Conservation (phyloP, 2,329 filamentous ascomycete species). For the Clarireedia homoeocarpa region DNA sequence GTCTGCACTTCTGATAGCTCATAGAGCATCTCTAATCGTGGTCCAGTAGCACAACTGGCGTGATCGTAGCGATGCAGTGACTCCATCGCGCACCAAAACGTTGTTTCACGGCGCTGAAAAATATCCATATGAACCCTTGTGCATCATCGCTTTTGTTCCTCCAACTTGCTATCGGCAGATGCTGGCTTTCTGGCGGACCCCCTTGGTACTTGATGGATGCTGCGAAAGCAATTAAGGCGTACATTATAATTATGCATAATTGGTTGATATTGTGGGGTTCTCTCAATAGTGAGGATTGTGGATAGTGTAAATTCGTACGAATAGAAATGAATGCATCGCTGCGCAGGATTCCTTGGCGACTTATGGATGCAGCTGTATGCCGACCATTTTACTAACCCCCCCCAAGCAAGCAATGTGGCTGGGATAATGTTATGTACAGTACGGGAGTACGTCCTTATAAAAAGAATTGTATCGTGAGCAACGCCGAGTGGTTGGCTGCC, state of each 20-base stretch:
- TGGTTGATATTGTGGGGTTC: not conserved
- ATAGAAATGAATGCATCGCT: not conserved
- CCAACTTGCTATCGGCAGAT: not conserved
- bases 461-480: not conserved
- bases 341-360: not conserved
- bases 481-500: not conserved
- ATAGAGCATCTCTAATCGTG: not conserved
- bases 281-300: not conserved
- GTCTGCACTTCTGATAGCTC: no score
- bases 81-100: not conserved
- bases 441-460: not conserved
- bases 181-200: not conserved
- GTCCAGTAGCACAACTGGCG: not conserved
- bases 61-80: conserved; percentile 2
- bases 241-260: not conserved
- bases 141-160: not conserved
- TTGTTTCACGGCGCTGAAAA: conserved; percentile 17
- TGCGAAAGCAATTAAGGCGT: conserved; percentile 1
- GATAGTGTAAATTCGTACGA: not conserved
- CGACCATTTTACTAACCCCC: not conserved
- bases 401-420: not conserved
- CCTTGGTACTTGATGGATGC: conserved; percentile 3
- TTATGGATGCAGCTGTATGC: not conserved
- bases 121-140: conserved; percentile 20
- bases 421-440: not conserved